phyloP scores from a whole-genome alignment of 257 asterid genomes.

The Rauvolfia tetraphylla region DNA sequence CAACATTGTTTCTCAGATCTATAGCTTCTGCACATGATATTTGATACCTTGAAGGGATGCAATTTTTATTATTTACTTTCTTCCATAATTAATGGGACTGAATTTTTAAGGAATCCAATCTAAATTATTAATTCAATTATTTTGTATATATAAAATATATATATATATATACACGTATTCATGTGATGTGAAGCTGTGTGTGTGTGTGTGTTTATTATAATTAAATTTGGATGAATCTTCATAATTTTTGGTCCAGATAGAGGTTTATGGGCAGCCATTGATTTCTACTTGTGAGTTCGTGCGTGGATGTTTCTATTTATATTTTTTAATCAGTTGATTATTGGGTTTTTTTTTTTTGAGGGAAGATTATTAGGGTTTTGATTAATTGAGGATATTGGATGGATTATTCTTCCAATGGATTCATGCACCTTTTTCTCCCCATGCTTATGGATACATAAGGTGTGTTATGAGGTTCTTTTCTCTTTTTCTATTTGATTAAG shows the following conservation, averaged over 20 bases:
- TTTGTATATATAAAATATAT: neutral
- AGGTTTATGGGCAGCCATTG: neutral
- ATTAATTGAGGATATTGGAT: neutral
- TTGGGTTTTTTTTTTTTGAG: neutral
- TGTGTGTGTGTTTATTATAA: no score
- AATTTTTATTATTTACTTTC: neutral
- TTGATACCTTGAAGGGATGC: neutral
- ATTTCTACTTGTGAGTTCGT: neutral
- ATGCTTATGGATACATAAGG: neutral
- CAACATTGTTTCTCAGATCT: constrained; percentile 3
- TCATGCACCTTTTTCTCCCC: neutral
- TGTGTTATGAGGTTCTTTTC: neutral
- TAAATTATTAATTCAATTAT: neutral
- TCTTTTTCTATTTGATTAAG: neutral
- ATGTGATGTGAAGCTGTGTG: neutral
- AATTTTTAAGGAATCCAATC: neutral
- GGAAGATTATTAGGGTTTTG: no score
- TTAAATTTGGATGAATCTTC: neutral
- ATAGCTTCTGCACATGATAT: neutral
- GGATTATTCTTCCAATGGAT: constrained; percentile 3
- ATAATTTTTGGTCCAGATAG: neutral
- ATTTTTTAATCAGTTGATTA: neutral
- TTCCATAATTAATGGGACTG: neutral
- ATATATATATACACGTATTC: no score
- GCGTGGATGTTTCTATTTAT: neutral